phyloP scores from a whole-genome alignment of 257 asterid species.

The Cruciata laevipes region DNA sequence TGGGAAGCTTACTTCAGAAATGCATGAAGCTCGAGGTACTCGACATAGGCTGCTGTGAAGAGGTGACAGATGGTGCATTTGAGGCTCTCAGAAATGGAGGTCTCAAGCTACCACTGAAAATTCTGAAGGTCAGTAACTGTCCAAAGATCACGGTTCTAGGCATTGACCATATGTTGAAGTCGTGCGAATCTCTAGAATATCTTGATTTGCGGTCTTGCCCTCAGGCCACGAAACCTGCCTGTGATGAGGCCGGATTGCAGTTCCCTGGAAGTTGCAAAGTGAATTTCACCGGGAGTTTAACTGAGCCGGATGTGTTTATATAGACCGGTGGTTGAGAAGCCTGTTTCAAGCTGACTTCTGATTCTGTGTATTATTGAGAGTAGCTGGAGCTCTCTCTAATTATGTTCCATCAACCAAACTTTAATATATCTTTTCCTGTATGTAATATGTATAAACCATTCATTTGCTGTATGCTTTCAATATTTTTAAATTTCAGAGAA shows the following conservation, averaged over 20 bases:
- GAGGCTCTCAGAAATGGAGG: constrained; percentile 45
- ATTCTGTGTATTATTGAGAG: not conserved
- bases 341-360: not conserved
- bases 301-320: constrained; percentile 60
- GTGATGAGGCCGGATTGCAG: constrained; percentile 65
- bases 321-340: constrained; percentile 17
- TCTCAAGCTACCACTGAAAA: constrained; percentile 42
- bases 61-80: constrained; percentile 74
- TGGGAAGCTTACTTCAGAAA: constrained; percentile 41
- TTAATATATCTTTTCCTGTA: not conserved
- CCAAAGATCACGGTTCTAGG: constrained; percentile 74
- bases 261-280: constrained; percentile 69
- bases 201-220: constrained; percentile 89
- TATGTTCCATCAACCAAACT: not conserved
- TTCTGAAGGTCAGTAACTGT: constrained; percentile 71
- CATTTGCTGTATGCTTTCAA: not conserved
- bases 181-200: constrained; percentile 63
- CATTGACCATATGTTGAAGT: constrained; percentile 44
- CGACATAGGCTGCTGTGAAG: constrained; percentile 89
- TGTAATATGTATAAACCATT: not conserved
- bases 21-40: constrained; percentile 82
- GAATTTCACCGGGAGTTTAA: constrained; percentile 65
- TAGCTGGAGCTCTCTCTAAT: too few species aligned
- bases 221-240: constrained; percentile 48
- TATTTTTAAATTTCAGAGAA: too few species aligned